Evolutionary conservation across 2,329 filamentous ascomycete genomes (phyloP), one percentile per base, ranked within the genome.

Genomic region (Monosporascus sp.): DNA sequence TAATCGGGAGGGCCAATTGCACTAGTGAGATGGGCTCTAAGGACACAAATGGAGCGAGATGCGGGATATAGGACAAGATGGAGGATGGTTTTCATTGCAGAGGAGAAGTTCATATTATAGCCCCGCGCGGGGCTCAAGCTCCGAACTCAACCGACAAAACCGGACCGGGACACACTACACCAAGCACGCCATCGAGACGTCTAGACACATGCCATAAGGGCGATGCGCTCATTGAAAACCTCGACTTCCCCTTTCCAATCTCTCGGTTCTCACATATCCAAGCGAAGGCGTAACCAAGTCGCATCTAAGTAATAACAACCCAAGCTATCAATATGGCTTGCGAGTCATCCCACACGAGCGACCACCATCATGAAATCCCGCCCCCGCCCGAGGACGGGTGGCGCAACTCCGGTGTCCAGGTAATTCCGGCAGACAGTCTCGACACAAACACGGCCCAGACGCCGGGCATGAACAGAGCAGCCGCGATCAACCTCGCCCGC

Each of bases 401-500:
- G 73, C 63, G 63, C 50, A 66, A 65, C 22, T 20, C 20, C 22
- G 73, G 73, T 41, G 73, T 76, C 9, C 68, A 70, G 22, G 73
- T 76, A 5, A 71, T 76, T 31, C 70, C 72, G 5, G 64, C 65
- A 7, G 67, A 72, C 58, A 65, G 63, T 7, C 64, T 76, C 6
- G 73, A 75, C 61, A 58, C 59, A 53, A 72, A 73, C 59, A 76
- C 72, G 11, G 61, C 71, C 9, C 69, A 72, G 53, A 76, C 73
- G 6, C 72, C 72, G 24, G 72, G 72, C 49, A 76, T 75, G 73
- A 66, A 70, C 51, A 68, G 74, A 8, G 68, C 68, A 20, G 72
- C 72, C n/a, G 74, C 74, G 2, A 70, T 76, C 55, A 74, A 74
- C 59, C 68, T 73, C 51, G 73, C 72, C 0, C 65, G 74, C 4